Evolutionary conservation across 2,329 filamentous ascomycete species (phyloP).

Genomic region (Clonostachys sp.): DNA sequence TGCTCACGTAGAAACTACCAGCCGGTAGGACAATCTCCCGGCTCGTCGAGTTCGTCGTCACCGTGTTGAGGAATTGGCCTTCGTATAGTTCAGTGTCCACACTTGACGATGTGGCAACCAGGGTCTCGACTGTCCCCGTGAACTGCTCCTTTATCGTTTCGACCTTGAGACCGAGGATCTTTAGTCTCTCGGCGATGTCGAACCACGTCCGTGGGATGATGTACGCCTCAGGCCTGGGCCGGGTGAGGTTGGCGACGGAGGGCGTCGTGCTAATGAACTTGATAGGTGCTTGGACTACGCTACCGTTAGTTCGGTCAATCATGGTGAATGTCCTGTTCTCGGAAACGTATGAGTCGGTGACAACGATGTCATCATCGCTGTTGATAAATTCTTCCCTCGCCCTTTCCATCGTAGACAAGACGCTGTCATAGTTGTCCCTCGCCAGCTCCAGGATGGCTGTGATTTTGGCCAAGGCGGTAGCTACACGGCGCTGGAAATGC

Average conservation of each 20-base stretch:
- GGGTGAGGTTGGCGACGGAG: conserved; percentile 14
- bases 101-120: conserved; percentile 9
- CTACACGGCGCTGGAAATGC: conserved; percentile 22
- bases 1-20: conserved; percentile 15
- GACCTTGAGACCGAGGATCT: conserved; percentile 11
- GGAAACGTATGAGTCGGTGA: conserved; percentile 10
- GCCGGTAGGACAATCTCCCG: conserved; percentile 13
- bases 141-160: conserved; percentile 11
- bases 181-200: conserved; percentile 13
- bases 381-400: conserved; percentile 13
- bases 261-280: conserved; percentile 16
- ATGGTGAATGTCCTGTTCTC: conserved; percentile 16
- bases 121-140: conserved; percentile 12
- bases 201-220: conserved; percentile 15
- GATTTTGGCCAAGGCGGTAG: conserved; percentile 14
- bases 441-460: conserved; percentile 15
- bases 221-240: conserved; percentile 15
- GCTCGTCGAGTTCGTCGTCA: conserved; percentile 8
- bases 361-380: conserved; percentile 14
- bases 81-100: conserved; percentile 11
- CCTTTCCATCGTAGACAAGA: conserved; percentile 10
- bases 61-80: conserved; percentile 11
- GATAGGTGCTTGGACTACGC: conserved; percentile 11
- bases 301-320: conserved; percentile 14
- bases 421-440: conserved; percentile 9